phyloP scores from a whole-genome alignment of 225 moss, liverwort and hornwort genomes.

The Thuidium tamariscinum region DNA sequence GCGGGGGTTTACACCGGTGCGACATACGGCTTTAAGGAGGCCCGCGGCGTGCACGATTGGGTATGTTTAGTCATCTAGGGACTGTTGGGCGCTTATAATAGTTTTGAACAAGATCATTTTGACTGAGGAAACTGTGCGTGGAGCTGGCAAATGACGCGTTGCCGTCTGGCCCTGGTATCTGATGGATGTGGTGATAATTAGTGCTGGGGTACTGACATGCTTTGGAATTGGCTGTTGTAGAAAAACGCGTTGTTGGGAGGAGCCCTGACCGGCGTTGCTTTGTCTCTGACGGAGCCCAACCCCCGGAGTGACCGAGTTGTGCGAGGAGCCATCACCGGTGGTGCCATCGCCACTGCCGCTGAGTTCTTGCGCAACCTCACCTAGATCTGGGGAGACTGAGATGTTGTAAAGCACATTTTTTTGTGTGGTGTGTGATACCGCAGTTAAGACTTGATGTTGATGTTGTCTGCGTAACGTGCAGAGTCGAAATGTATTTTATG shows the following conservation, averaged over 20 bases:
- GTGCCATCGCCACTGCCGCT: constrained; percentile 81
- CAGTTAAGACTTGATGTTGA: neutral
- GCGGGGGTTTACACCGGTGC: constrained; percentile 87
- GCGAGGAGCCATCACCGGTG: constrained; percentile 69
- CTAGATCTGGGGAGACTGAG: neutral
- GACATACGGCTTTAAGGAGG: constrained; percentile 84
- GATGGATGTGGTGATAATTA: too few species aligned
- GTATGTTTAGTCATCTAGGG: neutral
- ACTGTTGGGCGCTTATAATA: neutral
- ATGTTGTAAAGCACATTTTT: constrained; percentile 17
- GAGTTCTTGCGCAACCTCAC: constrained; percentile 72
- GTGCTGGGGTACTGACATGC: neutral
- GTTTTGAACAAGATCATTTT: neutral
- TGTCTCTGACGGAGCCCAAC: constrained; percentile 74
- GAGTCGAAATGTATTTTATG: constrained; percentile 4
- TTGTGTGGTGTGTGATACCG: constrained; percentile 17
- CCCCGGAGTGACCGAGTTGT: constrained; percentile 61
- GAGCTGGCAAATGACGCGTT: neutral
- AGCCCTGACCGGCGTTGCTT: constrained; percentile 69
- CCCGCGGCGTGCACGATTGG: constrained; percentile 84
- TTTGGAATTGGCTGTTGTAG: neutral
- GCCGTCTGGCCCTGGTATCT: neutral
- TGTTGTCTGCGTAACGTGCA: neutral
- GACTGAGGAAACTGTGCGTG: neutral
- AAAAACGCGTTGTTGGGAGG: constrained; percentile 86